Base-by-base conservation (phyloP, 345 rosid genomes). In the Isatis tinctoria region DNA sequence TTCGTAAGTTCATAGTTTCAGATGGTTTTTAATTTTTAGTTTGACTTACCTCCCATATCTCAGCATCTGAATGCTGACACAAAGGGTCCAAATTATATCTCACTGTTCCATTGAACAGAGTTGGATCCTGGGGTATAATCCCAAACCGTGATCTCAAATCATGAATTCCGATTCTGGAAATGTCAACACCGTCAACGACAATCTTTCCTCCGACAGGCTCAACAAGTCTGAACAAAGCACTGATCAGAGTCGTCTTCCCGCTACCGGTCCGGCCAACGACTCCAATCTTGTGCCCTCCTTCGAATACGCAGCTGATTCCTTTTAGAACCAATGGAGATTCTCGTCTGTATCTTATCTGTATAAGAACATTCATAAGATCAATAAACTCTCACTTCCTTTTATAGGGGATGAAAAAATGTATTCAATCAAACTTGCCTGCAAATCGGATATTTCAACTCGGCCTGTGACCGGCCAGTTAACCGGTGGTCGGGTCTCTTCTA, bases 241-340 rank as follows among this genome's bases (percentile, higher is more conserved):
- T 75, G 2, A 90, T 95, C 51, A 92, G 85, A 59, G 97, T 95
- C 1, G 99, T 86, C 87, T 95, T 95, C 47, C 99, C 97, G 43
- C 97, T 90, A 39, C 99, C 99, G 1, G 97, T 95, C 49, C 97
- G 81, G 20, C 99, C 99, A 78, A 95, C 97, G 37, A 92, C 85
- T 8, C 99, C 99, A 26, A 95, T 92, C 84, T 86, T 92, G 57
- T 92, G 92, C 12, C 99, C 97, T 79, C 97, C 99, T 79, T 84
- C 81, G 69, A 95, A 86, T 5, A 78, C 83, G 78, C 99, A 95
- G 63, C 90, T 95, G 73, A 95, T 80, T 33, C 97, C 97, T 40
- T 81, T 84, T 58, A 95, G 81, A 63, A 95, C 97, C 13, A 90
- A 72, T 2, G 97, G 97, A 1, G 93, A 61, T 24, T 84, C 84